Evolutionary conservation across 331 rosid genomes (phyloP), one percentile per base, ranked within the genome.

Genomic region (Phaseolus coccineus): DNA sequence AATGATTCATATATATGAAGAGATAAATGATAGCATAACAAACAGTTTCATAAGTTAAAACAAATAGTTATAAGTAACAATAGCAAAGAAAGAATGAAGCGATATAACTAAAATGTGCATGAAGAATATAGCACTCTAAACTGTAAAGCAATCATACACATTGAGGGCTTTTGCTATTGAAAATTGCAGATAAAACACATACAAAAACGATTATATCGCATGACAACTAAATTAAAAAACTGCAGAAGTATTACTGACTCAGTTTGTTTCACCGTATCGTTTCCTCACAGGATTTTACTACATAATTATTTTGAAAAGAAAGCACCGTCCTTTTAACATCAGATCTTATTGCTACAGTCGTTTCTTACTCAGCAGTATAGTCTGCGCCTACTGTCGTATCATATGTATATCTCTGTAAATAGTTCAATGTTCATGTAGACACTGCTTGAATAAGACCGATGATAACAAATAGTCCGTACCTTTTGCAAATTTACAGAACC

Each of bases 31-130:
- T 37, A 73, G 62, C 53, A 56, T 22, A 39, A 55, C 52, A 73
- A 73, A 37, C 40, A 73, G 37, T 53, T 55, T 27, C n/a, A 10
- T 22, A 39, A 39, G 52, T 52, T 56, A 24, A 35, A 55, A 53
- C 14, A 37, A 22, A 52, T 5, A n/a, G 8, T 24, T 5, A n/a
- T 2, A 58, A 58, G 11, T 59, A 28, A 46, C 58, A 25, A 7
- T 3, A 47, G 55, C 48, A 71, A 53, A 22, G n/a, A 57, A 73
- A 55, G 37, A 6, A 24, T 0, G 0, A 25, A 39, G 42, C 42
- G 40, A 39, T 57, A 73, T 24, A 56, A 73, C 52, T 39, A 73
- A 73, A 39, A 73, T 56, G 40, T 56, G 55, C 12, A 71, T 6
- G 69, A 42, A 33, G 48, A 10, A 3, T 30, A 5, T 40, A 24